phyloP scores from a whole-genome alignment of 306 rosid species.

The Styphnolobium japonicum region DNA sequence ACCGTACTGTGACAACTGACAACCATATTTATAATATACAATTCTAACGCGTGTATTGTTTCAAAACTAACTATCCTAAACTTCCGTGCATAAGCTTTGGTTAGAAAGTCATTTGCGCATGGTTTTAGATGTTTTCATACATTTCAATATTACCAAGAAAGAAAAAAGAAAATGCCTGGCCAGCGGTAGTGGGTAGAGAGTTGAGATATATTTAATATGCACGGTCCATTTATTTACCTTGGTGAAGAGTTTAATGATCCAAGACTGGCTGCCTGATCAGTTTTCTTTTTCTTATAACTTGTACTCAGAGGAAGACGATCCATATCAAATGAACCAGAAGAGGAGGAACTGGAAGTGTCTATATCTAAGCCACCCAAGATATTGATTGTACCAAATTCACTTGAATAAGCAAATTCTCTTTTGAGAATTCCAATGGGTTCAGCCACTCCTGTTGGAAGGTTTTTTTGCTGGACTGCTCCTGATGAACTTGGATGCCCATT shows the following conservation, averaged over 20 bases:
- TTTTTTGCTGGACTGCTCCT: not conserved
- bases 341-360: slow-evolving; percentile 24
- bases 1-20: too few species aligned
- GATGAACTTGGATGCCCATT: not conserved
- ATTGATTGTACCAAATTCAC: not conserved
- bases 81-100: not conserved
- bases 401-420: not conserved
- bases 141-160: not conserved
- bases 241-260: not conserved
- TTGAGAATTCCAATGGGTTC: not conserved
- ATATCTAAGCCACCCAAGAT: not conserved
- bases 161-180: not conserved
- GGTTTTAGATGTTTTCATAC: not conserved
- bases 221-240: slow-evolving; percentile 16
- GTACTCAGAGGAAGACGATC: not conserved
- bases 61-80: not conserved
- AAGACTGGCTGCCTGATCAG: not conserved
- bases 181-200: too few species aligned
- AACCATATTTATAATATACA: too few species aligned
- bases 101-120: not conserved
- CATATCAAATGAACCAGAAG: slow-evolving; percentile 7
- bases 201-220: not conserved
- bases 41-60: not conserved
- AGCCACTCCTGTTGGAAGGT: not conserved
- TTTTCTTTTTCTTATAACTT: slow-evolving; percentile 8